phyloP scores from a whole-genome alignment of 73 alveolate species.

The Tetrahymena borealis region DNA sequence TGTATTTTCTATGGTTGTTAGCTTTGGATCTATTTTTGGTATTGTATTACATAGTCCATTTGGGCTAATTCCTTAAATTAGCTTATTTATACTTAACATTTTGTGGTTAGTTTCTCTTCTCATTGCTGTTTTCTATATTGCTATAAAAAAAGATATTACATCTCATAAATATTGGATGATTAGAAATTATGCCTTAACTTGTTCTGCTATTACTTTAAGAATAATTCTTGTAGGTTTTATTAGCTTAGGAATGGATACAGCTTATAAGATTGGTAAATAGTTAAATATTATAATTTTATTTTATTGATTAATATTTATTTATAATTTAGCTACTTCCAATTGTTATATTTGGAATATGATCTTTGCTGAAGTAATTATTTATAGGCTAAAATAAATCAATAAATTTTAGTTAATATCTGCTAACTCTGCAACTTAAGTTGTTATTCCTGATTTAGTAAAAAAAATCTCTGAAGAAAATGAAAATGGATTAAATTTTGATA shows the following conservation, averaged over 20 bases:
- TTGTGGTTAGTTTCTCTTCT: neutral
- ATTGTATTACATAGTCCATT: neutral
- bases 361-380: neutral
- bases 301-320: neutral
- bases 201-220: neutral
- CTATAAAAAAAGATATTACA: neutral
- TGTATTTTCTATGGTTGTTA: neutral
- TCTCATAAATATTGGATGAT: neutral
- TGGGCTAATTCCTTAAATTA: neutral
- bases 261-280: neutral
- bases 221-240: too few species aligned
- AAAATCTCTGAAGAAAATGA: too few species aligned
- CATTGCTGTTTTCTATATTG: neutral
- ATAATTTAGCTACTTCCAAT: neutral
- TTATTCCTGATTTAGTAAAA: too few species aligned
- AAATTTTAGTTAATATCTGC: neutral
- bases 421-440: neutral
- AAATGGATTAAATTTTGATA: too few species aligned
- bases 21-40: neutral
- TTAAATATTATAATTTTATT: neutral
- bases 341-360: neutral
- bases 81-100: neutral
- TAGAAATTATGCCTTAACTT: neutral
- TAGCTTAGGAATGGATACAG: neutral
- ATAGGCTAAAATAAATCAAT: neutral